phyloP scores from a whole-genome alignment of 768 basidiomycete genomes.

The Lactarius deliciosus region DNA sequence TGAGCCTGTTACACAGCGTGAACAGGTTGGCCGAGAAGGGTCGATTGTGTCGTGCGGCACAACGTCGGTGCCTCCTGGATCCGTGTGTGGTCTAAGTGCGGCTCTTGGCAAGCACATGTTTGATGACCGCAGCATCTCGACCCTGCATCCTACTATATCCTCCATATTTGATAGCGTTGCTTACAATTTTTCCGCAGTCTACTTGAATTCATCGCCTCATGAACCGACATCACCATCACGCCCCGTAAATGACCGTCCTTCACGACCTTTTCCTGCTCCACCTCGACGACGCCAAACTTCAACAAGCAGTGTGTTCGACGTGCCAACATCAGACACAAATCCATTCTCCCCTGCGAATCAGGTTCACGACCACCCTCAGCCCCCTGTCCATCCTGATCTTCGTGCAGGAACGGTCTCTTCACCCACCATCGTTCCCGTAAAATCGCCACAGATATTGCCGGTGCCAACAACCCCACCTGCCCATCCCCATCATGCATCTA shows the following conservation, averaged over 20 bases:
- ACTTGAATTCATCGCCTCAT: conserved; percentile 9
- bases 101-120: background rate
- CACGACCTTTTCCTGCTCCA: conserved; percentile 18
- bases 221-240: conserved; percentile 22
- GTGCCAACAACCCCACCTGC: conserved; percentile 5
- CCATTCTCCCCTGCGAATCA: conserved; percentile 24
- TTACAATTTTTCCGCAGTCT: conserved; percentile 12
- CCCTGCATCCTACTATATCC: background rate
- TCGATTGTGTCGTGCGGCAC: background rate
- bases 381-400: conserved; percentile 27
- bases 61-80: background rate
- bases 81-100: background rate
- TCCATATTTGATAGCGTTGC: background rate
- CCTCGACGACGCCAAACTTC: conserved; percentile 26
- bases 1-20: background rate
- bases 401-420: conserved; percentile 23
- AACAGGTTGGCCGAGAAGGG: background rate
- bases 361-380: conserved; percentile 20
- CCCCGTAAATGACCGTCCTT: conserved; percentile 22
- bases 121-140: background rate
- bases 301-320: conserved; percentile 20
- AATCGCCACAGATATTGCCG: background rate
- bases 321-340: conserved; percentile 29
- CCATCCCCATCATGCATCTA: conserved; percentile 26
- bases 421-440: conserved; percentile 21